phyloP scores from a whole-genome alignment of 169 alveolate species.

The Plasmodium cynomolgi region DNA sequence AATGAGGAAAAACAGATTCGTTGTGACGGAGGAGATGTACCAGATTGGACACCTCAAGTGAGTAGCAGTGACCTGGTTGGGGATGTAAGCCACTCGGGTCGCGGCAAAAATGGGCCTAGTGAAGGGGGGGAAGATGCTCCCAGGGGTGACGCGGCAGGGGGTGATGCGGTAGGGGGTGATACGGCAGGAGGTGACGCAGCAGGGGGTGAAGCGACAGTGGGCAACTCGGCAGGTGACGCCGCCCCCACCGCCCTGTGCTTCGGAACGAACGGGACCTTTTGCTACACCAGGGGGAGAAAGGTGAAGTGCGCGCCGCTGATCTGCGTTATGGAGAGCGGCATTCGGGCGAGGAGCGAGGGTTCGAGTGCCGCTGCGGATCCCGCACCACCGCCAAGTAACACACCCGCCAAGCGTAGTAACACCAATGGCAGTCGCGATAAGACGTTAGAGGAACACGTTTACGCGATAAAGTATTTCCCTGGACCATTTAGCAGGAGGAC shows the following conservation, averaged over 20 bases:
- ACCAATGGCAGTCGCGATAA: background rate
- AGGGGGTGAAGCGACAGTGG: background rate
- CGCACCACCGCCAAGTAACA: background rate
- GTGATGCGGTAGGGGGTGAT: too few relatives aligned
- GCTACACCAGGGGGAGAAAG: constrained; percentile 8
- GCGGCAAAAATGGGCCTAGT: background rate
- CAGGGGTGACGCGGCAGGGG: background rate
- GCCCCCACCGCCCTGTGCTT: constrained; percentile 11
- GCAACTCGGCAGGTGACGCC: background rate
- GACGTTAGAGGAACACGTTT: background rate
- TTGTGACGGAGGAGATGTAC: too few relatives aligned
- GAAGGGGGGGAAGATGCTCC: background rate
- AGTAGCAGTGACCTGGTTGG: background rate
- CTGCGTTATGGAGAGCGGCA: background rate
- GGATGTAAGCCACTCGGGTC: background rate
- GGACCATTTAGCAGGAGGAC: constrained; percentile 50
- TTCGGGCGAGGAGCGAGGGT: background rate
- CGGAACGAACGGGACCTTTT: constrained; percentile 43
- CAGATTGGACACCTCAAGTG: too few relatives aligned
- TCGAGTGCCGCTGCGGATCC: background rate
- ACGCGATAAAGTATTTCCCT: constrained; percentile 28
- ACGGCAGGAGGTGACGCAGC: background rate
- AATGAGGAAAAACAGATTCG: background rate
- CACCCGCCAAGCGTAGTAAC: background rate
- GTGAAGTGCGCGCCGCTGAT: constrained; percentile 6